These are phyloP conservation scores for Porcisia hertigi DNA, from an alignment of 208 protist genomes.

Conservation along the genomic window DNA sequence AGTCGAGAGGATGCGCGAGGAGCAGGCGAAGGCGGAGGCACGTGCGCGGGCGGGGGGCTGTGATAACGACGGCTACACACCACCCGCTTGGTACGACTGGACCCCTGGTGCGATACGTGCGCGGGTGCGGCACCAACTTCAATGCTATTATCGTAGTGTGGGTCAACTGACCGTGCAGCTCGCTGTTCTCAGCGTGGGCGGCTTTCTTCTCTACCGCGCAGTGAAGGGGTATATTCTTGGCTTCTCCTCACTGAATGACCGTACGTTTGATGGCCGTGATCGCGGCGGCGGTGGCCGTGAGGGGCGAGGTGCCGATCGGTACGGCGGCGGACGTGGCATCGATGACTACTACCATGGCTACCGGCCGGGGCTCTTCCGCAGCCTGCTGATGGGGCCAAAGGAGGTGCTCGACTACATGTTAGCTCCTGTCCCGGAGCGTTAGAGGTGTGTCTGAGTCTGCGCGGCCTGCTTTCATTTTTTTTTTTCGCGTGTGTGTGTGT, in stretches of 20 bases:
- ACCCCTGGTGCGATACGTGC: conserved; percentile 57
- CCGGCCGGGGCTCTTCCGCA: conserved; percentile 53
- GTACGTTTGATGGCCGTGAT: background rate
- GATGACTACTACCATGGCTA: conserved; percentile 33
- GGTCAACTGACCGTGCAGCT: conserved; percentile 67
- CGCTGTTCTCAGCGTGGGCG: conserved; percentile 42
- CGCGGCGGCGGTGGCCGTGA: background rate
- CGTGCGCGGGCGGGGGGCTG: conserved; percentile 10
- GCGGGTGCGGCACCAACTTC: conserved; percentile 67
- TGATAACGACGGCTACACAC: conserved; percentile 35
- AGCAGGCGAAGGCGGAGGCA: conserved; percentile 38
- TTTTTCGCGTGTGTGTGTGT: background rate
- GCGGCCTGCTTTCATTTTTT: background rate
- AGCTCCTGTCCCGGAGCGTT: conserved; percentile 33
- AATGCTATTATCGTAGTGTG: conserved; percentile 57
- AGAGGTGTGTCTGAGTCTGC: background rate
- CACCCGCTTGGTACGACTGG: conserved; percentile 84
- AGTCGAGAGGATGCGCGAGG: conserved; percentile 42
- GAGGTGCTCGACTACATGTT: conserved; percentile 84
- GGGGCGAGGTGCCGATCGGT: conserved; percentile 10
- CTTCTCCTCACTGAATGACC: background rate
- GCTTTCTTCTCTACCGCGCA: conserved; percentile 50
- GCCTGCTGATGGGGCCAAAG: conserved; percentile 75
- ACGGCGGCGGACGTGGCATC: conserved; percentile 17
- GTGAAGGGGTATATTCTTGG: conserved; percentile 32